Conservation (phyloP, 768 basidiomycete species). For the Trametes elegans region DNA sequence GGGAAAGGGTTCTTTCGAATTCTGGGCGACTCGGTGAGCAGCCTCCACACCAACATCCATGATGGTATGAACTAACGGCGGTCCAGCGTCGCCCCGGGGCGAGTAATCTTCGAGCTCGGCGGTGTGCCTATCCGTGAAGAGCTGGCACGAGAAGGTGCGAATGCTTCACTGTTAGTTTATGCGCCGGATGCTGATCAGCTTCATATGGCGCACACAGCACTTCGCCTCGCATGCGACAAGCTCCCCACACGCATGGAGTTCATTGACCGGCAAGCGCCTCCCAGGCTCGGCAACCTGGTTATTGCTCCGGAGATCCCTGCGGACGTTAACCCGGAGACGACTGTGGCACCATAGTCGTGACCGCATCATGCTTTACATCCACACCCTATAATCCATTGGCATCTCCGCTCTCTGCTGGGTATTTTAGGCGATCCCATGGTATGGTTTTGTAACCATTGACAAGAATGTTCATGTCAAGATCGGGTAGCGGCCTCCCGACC, state of each 20-base stretch:
- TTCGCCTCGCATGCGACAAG: slow-evolving; percentile 85
- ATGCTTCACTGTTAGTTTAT: background rate
- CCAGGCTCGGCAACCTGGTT: slow-evolving; percentile 70
- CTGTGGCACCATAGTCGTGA: background rate
- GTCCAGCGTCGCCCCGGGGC: slow-evolving; percentile 78
- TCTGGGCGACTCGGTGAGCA: slow-evolving; percentile 92
- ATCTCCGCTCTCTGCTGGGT: no score
- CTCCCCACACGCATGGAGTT: slow-evolving; percentile 89
- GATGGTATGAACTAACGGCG: no score
- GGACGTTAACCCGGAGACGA: background rate
- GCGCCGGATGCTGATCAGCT: background rate
- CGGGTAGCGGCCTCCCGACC: no score
- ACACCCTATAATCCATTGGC: no score
- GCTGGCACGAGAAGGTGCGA: slow-evolving; percentile 84
- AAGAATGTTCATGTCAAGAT: no score
- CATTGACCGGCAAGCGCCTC: slow-evolving; percentile 62
- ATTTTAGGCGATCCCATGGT: no score
- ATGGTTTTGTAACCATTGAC: no score
- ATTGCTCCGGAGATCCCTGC: slow-evolving; percentile 29
- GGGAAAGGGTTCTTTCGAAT: slow-evolving; percentile 97
- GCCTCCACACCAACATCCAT: no score
- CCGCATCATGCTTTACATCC: no score
- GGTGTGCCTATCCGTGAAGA: slow-evolving; percentile 88
- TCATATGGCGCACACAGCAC: slow-evolving; percentile 46
- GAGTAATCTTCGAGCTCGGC: slow-evolving; percentile 93